These are phyloP conservation scores for Zymoseptoria pseudotritici DNA, from an alignment of 2,329 filamentous ascomycete species.

Conservation along the genomic window DNA sequence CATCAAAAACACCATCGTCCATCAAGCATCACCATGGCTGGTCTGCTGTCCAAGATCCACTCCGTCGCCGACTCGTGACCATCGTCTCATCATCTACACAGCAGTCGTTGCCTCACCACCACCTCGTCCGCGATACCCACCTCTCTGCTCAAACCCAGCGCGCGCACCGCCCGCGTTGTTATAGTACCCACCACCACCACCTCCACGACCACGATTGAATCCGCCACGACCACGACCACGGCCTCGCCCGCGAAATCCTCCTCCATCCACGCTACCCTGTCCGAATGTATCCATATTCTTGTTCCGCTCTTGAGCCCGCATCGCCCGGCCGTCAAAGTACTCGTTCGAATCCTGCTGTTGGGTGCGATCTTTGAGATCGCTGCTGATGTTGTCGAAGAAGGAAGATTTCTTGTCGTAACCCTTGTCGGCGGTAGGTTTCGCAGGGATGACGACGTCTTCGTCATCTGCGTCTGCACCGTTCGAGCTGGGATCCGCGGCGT, in stretches of 20 bases:
- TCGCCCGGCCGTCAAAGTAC: constrained; percentile 67
- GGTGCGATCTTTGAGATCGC: constrained; percentile 80
- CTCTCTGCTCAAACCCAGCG: constrained; percentile 11
- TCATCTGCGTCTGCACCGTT: constrained; percentile 24
- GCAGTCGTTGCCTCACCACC: constrained; percentile 8
- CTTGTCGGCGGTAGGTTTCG: constrained; percentile 32
- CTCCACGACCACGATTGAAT: constrained; percentile 48
- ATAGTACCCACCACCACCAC: constrained; percentile 6
- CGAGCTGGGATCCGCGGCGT: constrained; percentile 24
- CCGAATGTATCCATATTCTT: constrained; percentile 98
- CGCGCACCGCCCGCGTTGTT: constrained; percentile 1
- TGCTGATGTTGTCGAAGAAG: constrained; percentile 98
- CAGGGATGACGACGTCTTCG: constrained; percentile 40
- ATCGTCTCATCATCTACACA: background rate
- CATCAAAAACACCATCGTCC: background rate
- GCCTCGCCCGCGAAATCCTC: constrained; percentile 63
- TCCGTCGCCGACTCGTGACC: background rate
- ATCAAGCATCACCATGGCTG: background rate
- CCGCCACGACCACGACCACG: constrained; percentile 68
- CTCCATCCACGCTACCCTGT: constrained; percentile 80
- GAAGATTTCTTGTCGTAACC: constrained; percentile 82
- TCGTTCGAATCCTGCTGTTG: constrained; percentile 47
- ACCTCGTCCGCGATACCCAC: constrained; percentile 13
- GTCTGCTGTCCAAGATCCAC: background rate
- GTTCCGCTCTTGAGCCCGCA: constrained; percentile 85